Base-by-base conservation (phyloP, 768 basidiomycete species). In the Amanita phalloides region DNA sequence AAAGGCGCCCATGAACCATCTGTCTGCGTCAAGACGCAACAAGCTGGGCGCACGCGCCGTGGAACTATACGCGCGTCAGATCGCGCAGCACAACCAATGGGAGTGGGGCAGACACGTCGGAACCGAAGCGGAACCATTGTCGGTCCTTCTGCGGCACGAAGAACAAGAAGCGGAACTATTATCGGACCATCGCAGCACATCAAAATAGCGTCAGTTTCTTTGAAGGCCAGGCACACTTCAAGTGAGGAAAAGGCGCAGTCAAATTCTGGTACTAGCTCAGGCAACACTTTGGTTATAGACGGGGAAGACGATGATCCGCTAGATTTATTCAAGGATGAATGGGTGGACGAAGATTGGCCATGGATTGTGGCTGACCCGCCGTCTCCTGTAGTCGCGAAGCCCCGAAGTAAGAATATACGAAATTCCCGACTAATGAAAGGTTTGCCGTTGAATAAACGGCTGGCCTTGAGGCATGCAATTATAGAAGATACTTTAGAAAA, bases 121-220 rank as follows among this genome's bases (percentile, higher is more conserved):
- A 73, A 74, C 7, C 70, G 76, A 43, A 77, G 75, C 45, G 78
- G 74, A 2, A 78, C 78, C 3, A 61, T 78, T 33, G 66, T 73
- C 33, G 67, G 61, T 23, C 53, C 56, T 55, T 63, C 58, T 50
- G 63, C 54, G 54, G 56, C 53, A 54, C 45, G 66, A 43, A 58
- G 65, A 35, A 66, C 64, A 14, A 61, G 67, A 23, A 64, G 64
- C 50, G 68, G 67, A 2, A 68, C 66, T 4, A 59, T 68, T 46
- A 50, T 68, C 35, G 64, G 64, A 36, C 64, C 64, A 3, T 42
- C 59, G 13, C 53, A 59, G n/a, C 45, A 53, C 36, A 48, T 14
- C n/a, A 30, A 37, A 47, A 25, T 47, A 6, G 33, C 44, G 39
- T 42, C n/a, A 38, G 45, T 21, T 9, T 35, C 39, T 25, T 53